Conservation (phyloP, 495 filamentous ascomycete species). For the Daldinia loculata region DNA sequence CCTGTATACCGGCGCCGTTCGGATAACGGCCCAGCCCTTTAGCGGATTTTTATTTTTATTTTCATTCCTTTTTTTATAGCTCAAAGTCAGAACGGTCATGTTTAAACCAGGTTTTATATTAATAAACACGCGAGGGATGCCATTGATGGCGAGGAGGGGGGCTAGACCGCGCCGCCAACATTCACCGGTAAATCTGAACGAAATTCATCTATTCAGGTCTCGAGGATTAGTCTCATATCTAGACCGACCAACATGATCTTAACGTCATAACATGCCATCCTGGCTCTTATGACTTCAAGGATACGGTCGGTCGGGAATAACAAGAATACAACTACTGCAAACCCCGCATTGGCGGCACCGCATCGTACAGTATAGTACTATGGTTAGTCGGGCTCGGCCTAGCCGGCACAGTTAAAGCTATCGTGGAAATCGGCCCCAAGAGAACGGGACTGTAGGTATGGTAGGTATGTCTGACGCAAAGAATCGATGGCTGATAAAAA, state of each 20-base stretch:
- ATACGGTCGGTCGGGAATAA: slow-evolving; percentile 7
- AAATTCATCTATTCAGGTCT: not conserved
- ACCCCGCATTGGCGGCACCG: slow-evolving; percentile 35
- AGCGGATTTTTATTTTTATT: not conserved
- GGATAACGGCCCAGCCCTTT: not conserved
- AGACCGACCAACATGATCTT: not conserved
- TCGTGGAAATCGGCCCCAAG: slow-evolving; percentile 20
- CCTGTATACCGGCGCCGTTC: not conserved
- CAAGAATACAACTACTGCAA: slow-evolving; percentile 24
- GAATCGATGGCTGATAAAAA: slow-evolving; percentile 28
- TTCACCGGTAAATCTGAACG: not conserved
- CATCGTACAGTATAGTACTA: slow-evolving; percentile 15
- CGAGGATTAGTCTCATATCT: not conserved
- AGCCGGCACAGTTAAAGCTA: slow-evolving; percentile 22
- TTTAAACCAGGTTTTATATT: slow-evolving; percentile 26
- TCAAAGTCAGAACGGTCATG: not conserved
- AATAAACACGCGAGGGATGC: slow-evolving; percentile 15
- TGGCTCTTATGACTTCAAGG: not conserved
- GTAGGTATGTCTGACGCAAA: slow-evolving; percentile 32
- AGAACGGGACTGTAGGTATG: slow-evolving; percentile 22
- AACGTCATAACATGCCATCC: slow-evolving; percentile 37
- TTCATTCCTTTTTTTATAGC: not conserved
- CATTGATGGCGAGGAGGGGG: not conserved
- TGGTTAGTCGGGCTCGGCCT: slow-evolving; percentile 18
- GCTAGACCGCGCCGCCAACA: slow-evolving; percentile 11